Conservation (phyloP, 257 asterid genomes). For the Hygrophila difformis region DNA sequence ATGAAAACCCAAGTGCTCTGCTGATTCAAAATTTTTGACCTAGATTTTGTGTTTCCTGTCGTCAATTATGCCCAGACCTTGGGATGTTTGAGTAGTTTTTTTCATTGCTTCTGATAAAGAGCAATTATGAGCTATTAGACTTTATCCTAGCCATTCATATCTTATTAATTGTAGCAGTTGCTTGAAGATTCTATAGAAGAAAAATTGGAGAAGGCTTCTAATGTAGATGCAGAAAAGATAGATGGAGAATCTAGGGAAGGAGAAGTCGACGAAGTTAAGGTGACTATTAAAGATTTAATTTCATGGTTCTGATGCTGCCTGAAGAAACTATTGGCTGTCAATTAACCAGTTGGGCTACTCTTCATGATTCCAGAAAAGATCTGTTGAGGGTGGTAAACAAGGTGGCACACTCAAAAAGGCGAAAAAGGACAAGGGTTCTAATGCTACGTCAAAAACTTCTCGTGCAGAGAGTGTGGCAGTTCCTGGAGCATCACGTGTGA, state of each 20-base stretch:
- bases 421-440: slow-evolving; percentile 76
- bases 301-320: slow-evolving; percentile 7
- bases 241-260: slow-evolving; percentile 77
- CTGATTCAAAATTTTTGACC: no score
- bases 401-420: slow-evolving; percentile 56
- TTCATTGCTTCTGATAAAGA: no score
- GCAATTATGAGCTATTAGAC: no score
- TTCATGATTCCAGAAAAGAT: slow-evolving; percentile 47
- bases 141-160: slow-evolving; percentile 16
- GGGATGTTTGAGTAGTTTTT: no score
- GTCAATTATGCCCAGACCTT: no score
- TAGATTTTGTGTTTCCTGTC: no score
- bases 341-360: slow-evolving; percentile 13
- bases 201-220: slow-evolving; percentile 67
- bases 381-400: slow-evolving; percentile 73
- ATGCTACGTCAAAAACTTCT: slow-evolving; percentile 64
- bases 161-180: slow-evolving; percentile 44
- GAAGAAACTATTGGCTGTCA: slow-evolving; percentile 11
- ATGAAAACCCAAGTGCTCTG: no score
- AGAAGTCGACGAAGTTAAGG: slow-evolving; percentile 87
- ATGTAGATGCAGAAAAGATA: slow-evolving; percentile 58
- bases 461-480: slow-evolving; percentile 55
- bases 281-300: slow-evolving; percentile 13
- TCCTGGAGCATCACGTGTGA: slow-evolving; percentile 78
- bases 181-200: slow-evolving; percentile 95